Evolutionary conservation across 179 eudicot species (phyloP).

Genomic region (Vitellaria paradoxa): DNA sequence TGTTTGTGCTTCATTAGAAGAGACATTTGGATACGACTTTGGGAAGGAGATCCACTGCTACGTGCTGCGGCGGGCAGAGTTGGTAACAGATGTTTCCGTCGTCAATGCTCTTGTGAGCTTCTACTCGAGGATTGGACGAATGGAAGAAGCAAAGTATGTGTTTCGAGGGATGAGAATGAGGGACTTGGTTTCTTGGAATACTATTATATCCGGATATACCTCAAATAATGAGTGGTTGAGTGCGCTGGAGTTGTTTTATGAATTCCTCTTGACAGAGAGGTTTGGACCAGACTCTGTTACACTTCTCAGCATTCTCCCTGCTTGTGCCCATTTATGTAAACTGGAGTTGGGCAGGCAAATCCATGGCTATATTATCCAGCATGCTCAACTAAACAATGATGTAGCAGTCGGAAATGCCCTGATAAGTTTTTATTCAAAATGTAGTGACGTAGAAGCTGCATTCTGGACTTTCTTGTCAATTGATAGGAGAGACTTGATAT

Average conservation of each 20-base stretch:
- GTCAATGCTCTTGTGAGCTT: slow-evolving; percentile 61
- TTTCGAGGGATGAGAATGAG: slow-evolving; percentile 42
- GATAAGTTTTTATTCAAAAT: slow-evolving; percentile 55
- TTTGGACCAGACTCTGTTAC: slow-evolving; percentile 47
- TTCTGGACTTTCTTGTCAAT: slow-evolving; percentile 36
- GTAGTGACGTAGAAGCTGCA: slow-evolving; percentile 41
- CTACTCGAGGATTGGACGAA: slow-evolving; percentile 46
- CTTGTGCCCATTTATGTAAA: slow-evolving; percentile 45
- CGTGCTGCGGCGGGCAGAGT: slow-evolving; percentile 34
- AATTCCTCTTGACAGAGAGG: slow-evolving; percentile 24
- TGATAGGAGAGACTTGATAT: slow-evolving; percentile 51
- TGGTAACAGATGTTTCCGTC: slow-evolving; percentile 37
- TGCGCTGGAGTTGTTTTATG: slow-evolving; percentile 49
- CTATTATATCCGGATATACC: slow-evolving; percentile 60
- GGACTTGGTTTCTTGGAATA: slow-evolving; percentile 74
- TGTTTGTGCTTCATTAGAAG: slow-evolving; percentile 40
- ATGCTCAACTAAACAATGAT: slow-evolving; percentile 29
- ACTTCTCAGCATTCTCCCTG: slow-evolving; percentile 59
- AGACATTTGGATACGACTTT: slow-evolving; percentile 24
- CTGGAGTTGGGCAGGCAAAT: slow-evolving; percentile 52
- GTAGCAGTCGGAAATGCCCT: slow-evolving; percentile 63
- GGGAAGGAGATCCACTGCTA: slow-evolving; percentile 64
- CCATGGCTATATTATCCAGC: slow-evolving; percentile 54
- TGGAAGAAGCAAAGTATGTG: slow-evolving; percentile 41
- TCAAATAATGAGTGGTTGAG: slow-evolving; percentile 40